These are phyloP conservation scores for Catharanthus roseus DNA, from an alignment of 257 asterid species.

Conservation along the genomic window DNA sequence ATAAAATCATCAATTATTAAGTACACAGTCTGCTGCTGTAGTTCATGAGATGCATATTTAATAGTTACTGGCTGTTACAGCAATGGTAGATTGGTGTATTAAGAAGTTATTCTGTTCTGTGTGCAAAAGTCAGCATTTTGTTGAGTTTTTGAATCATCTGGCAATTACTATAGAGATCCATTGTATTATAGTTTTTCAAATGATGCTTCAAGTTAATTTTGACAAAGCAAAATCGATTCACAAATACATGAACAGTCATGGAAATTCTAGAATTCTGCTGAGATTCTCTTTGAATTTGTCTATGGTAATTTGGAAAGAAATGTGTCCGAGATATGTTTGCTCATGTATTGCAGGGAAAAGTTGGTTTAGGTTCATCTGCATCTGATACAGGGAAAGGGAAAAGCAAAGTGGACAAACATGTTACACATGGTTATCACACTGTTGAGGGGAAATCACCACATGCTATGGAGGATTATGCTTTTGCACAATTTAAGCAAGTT, in stretches of 20 bases:
- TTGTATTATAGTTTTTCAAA: neutral
- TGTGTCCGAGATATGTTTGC: neutral
- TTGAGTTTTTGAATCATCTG: neutral
- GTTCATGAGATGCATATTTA: neutral
- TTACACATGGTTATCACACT: conserved; percentile 76
- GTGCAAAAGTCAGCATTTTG: neutral
- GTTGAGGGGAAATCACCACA: conserved; percentile 76
- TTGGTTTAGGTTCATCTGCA: conserved; percentile 39
- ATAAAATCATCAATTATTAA: neutral
- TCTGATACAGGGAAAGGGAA: conserved; percentile 72
- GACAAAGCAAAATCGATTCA: neutral
- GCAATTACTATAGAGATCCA: too few relatives aligned
- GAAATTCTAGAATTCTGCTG: neutral
- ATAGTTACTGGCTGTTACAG: neutral
- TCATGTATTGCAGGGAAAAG: conserved; percentile 53
- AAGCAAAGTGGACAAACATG: conserved; percentile 68
- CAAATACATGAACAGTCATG: neutral
- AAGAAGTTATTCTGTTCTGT: neutral
- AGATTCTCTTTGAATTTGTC: neutral
- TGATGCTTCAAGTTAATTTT: neutral
- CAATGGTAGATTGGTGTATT: too few relatives aligned
- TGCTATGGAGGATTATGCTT: conserved; percentile 82
- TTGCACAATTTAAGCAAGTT: conserved; percentile 72
- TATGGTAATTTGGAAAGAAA: neutral
- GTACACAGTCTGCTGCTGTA: neutral